phyloP scores from a whole-genome alignment of 352 stramenopile genomes.

The Aphanomyces invadans region DNA sequence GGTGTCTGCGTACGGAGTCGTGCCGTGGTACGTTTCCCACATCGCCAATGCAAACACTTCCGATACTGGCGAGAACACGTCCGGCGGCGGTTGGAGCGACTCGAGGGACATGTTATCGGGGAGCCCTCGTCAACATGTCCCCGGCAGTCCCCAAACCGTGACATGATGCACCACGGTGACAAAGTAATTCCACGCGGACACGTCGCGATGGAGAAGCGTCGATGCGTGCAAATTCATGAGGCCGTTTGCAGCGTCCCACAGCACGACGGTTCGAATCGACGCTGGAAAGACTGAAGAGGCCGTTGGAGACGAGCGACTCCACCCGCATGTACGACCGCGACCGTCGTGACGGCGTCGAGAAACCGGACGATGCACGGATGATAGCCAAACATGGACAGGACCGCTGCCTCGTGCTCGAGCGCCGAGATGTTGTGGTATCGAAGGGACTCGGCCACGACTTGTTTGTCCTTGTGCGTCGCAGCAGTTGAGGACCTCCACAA shows the following conservation, averaged over 20 bases:
- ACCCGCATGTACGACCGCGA: too few relatives aligned
- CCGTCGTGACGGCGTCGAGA: slow-evolving; percentile 39
- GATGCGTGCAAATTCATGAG: slow-evolving; percentile 58
- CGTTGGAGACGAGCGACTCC: too few relatives aligned
- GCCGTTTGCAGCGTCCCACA: slow-evolving; percentile 53
- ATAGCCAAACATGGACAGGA: slow-evolving; percentile 69
- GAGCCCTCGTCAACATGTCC: too few relatives aligned
- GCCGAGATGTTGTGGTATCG: slow-evolving; percentile 39
- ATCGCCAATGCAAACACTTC: slow-evolving; percentile 74
- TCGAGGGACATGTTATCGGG: slow-evolving; percentile 74
- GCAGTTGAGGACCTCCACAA: slow-evolving; percentile 31
- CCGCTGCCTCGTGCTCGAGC: slow-evolving; percentile 57
- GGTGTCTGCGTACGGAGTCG: slow-evolving; percentile 35
- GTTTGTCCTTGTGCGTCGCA: slow-evolving; percentile 54
- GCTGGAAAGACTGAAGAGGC: slow-evolving; percentile 15
- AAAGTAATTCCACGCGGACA: slow-evolving; percentile 60
- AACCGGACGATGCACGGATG: slow-evolving; percentile 64
- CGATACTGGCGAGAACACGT: slow-evolving; percentile 61
- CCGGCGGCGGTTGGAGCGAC: slow-evolving; percentile 48
- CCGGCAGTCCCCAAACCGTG: too few relatives aligned
- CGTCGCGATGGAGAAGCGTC: slow-evolving; percentile 55
- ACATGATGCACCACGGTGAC: slow-evolving; percentile 53
- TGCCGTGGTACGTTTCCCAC: slow-evolving; percentile 66
- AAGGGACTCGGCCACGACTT: slow-evolving; percentile 64
- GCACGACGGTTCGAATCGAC: slow-evolving; percentile 52